Percentiles rank a stretch among this genome's conserved stretches.
These are phyloP conservation scores for Nakazawaea peltata DNA, from an alignment of 805 yeast species.

Conservation along the genomic window DNA sequence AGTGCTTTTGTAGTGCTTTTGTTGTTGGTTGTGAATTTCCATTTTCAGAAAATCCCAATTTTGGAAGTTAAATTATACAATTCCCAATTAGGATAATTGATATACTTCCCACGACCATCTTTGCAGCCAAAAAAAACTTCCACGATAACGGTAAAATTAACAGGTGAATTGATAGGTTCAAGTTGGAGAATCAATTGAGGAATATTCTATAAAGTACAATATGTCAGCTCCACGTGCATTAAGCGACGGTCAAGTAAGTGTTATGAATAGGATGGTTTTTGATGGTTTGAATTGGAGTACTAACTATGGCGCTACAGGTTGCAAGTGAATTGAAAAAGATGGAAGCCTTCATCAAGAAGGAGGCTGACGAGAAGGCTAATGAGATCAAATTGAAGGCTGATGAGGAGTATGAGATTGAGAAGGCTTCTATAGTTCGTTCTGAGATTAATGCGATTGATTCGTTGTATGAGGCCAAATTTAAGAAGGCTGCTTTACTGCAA, in stretches of 20 bases:
- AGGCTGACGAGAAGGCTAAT: constrained; percentile 97
- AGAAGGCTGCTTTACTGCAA: constrained; percentile 87
- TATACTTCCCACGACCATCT: too few species aligned
- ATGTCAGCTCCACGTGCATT: constrained; percentile 28
- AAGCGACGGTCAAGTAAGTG: constrained; percentile 42
- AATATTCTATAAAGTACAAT: too few species aligned
- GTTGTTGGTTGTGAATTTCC: too few species aligned
- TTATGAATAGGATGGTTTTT: not conserved
- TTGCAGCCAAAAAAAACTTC: too few species aligned
- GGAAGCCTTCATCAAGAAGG: constrained; percentile 98
- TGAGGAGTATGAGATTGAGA: constrained; percentile 97
- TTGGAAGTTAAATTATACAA: too few species aligned
- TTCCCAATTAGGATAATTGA: too few species aligned
- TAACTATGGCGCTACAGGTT: constrained; percentile 41
- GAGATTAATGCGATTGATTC: constrained; percentile 87
- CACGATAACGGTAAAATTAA: too few species aligned
- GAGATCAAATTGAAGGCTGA: constrained; percentile 94
- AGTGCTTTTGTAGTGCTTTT: too few species aligned
- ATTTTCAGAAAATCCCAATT: too few species aligned
- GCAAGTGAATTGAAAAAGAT: constrained; percentile 93
- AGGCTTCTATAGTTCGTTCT: constrained; percentile 87
- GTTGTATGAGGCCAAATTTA: constrained; percentile 70
- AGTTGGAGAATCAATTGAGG: too few species aligned
- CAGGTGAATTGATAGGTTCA: too few species aligned
- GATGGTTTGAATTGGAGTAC: not conserved